Percentiles rank a stretch among this genome's conserved stretches.
Conservation (phyloP, 2,329 filamentous ascomycete species). For the Exophiala calicioides region DNA sequence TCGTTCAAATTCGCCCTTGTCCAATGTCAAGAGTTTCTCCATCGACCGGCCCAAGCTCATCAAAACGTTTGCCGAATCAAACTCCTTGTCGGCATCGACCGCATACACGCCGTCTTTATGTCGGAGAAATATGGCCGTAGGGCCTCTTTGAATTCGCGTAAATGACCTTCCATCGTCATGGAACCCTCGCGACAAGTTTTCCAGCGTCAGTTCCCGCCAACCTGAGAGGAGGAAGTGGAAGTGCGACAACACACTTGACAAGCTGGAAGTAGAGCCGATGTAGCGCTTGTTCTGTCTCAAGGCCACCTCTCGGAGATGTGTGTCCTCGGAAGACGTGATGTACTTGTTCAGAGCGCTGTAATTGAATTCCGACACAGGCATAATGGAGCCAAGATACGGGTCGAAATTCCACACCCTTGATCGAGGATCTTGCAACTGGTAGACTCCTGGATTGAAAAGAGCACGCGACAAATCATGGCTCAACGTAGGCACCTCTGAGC, state of each 20-base stretch:
- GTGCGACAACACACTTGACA: conserved; percentile 83
- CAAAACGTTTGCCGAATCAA: conserved; percentile 78
- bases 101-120: conserved; percentile 85
- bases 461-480: conserved; percentile 72
- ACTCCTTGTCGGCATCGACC: conserved; percentile 94
- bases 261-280: conserved; percentile 93
- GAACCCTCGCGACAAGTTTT: conserved; percentile 69
- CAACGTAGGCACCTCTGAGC: conserved; percentile 25
- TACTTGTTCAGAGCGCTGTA: conserved; percentile 84
- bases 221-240: conserved; percentile 89
- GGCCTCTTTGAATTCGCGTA: conserved; percentile 70
- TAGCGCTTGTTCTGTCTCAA: conserved; percentile 71
- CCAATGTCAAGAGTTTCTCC: conserved; percentile 88
- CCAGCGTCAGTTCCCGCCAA: conserved; percentile 72
- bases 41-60: conserved; percentile 93
- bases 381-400: conserved; percentile 87
- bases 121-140: conserved; percentile 77
- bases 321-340: conserved; percentile 86
- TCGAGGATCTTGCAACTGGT: conserved; percentile 83
- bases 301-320: conserved; percentile 68
- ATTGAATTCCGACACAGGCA: conserved; percentile 91
- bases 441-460: conserved; percentile 93
- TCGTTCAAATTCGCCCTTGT: conserved; percentile 79
- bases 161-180: conserved; percentile 63
- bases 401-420: conserved; percentile 95